Conservation (phyloP, 2,329 filamentous ascomycete genomes). For the Sphaceloma murrayae region DNA sequence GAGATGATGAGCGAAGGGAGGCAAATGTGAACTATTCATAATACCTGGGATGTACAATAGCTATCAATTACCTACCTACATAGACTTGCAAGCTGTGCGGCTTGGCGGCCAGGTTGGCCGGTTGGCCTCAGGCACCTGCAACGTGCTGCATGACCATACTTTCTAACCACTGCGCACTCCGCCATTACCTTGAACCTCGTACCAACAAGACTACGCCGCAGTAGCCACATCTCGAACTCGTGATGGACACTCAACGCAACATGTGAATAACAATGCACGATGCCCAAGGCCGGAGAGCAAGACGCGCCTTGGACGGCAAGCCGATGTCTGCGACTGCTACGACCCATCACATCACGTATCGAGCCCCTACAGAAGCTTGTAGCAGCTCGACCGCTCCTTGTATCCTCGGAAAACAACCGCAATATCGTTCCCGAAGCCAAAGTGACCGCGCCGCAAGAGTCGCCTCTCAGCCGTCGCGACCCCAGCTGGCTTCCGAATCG, state of each 20-base stretch:
- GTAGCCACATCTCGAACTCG: background rate
- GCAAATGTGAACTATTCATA: constrained; percentile 9
- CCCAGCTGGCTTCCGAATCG: constrained; percentile 10
- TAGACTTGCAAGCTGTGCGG: background rate
- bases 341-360: constrained; percentile 35
- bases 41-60: background rate
- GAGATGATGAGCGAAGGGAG: constrained; percentile 2
- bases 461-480: constrained; percentile 1
- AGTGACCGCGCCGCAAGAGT: background rate
- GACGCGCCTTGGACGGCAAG: constrained; percentile 32
- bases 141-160: no score
- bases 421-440: background rate
- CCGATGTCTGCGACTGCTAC: constrained; percentile 35
- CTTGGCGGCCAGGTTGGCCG: background rate
- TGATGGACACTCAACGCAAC: background rate
- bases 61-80: background rate
- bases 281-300: constrained; percentile 10
- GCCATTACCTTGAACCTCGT: no score
- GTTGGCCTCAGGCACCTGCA: no score
- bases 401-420: background rate
- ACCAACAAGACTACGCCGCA: no score
- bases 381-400: constrained; percentile 10
- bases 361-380: constrained; percentile 30
- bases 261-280: background rate
- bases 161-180: no score